Percentiles rank a stretch among this genome's conserved stretches.
phyloP scores from a whole-genome alignment of 208 protist species.

The Trypanosoma conorhini region DNA sequence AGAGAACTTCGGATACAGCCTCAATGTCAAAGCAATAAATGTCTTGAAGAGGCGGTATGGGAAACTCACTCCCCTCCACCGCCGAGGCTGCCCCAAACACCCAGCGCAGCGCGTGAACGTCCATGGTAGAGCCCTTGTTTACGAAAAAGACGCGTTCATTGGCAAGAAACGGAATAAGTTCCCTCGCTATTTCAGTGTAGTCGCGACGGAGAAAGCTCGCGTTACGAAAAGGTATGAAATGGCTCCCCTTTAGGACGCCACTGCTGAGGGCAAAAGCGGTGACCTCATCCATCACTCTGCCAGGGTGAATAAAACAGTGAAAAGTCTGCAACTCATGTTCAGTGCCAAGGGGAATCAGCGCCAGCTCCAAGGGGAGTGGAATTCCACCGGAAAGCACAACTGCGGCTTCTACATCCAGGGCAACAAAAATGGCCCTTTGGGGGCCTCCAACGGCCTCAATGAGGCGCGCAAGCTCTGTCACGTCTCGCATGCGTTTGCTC shows the following conservation, averaged over 20 bases:
- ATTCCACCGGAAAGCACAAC: slow-evolving; percentile 19
- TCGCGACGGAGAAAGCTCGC: slow-evolving; percentile 45
- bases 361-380: slow-evolving; percentile 52
- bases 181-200: slow-evolving; percentile 28
- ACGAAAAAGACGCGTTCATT: slow-evolving; percentile 50
- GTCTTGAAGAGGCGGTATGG: slow-evolving; percentile 32
- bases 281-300: slow-evolving; percentile 3
- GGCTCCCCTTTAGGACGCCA: slow-evolving; percentile 31
- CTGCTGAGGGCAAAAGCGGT: slow-evolving; percentile 18
- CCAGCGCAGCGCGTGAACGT: slow-evolving; percentile 59
- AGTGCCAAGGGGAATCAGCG: slow-evolving; percentile 30
- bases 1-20: slow-evolving; percentile 25
- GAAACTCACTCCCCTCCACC: slow-evolving; percentile 8
- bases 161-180: slow-evolving; percentile 29
- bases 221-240: slow-evolving; percentile 46
- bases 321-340: slow-evolving; percentile 11
- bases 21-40: slow-evolving; percentile 51
- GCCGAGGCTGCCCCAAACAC: slow-evolving; percentile 39
- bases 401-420: slow-evolving; percentile 52
- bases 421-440: slow-evolving; percentile 38
- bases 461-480: slow-evolving; percentile 24
- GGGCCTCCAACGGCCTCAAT: slow-evolving; percentile 44
- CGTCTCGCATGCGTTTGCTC: slow-evolving; percentile 32
- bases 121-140: slow-evolving; percentile 52
- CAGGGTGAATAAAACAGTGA: slow-evolving; percentile 28